phyloP scores from a whole-genome alignment of 1,139 yeast species.

The Taphrina sp. region DNA sequence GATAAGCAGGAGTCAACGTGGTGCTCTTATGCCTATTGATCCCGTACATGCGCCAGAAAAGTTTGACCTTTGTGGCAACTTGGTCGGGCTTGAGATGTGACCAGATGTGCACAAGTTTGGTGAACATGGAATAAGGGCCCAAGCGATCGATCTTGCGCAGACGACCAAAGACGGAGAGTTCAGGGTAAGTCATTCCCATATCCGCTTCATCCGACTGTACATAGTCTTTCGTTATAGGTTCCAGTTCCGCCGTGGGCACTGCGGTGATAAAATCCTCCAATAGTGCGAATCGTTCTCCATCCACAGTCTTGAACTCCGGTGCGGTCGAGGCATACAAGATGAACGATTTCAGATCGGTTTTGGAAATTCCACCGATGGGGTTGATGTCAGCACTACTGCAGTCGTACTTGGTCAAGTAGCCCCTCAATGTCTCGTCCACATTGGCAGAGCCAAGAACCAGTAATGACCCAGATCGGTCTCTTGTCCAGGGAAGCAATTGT shows the following conservation, averaged over 20 bases:
- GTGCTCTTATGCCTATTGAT: slow-evolving; percentile 96
- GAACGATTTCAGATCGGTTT: slow-evolving; percentile 82
- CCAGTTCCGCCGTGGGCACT: slow-evolving; percentile 96
- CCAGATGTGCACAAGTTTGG: slow-evolving; percentile 89
- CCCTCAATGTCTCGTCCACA: slow-evolving; percentile 88
- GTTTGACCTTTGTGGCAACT: slow-evolving; percentile 88
- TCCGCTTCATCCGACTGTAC: slow-evolving; percentile 96
- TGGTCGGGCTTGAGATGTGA: slow-evolving; percentile 50
- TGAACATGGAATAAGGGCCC: slow-evolving; percentile 93
- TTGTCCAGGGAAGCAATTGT: slow-evolving; percentile 90
- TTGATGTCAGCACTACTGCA: slow-evolving; percentile 95
- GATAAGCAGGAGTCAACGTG: slow-evolving; percentile 91
- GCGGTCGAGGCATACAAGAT: slow-evolving; percentile 63
- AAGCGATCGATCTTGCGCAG: slow-evolving; percentile 88
- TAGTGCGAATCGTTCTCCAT: slow-evolving; percentile 69
- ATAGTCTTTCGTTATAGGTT: slow-evolving; percentile 86
- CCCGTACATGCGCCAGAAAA: slow-evolving; percentile 89
- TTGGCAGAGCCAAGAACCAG: slow-evolving; percentile 93
- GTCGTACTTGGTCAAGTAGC: slow-evolving; percentile 93
- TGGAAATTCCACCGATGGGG: slow-evolving; percentile 96
- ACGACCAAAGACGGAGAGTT: slow-evolving; percentile 85
- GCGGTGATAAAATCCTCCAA: slow-evolving; percentile 77
- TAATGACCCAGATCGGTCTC: slow-evolving; percentile 73
- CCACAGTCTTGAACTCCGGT: slow-evolving; percentile 41
- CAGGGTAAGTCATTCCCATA: slow-evolving; percentile 98